Evolutionary conservation across 805 yeast species (phyloP).

Genomic region (Sugiyamaella valdiviana): DNA sequence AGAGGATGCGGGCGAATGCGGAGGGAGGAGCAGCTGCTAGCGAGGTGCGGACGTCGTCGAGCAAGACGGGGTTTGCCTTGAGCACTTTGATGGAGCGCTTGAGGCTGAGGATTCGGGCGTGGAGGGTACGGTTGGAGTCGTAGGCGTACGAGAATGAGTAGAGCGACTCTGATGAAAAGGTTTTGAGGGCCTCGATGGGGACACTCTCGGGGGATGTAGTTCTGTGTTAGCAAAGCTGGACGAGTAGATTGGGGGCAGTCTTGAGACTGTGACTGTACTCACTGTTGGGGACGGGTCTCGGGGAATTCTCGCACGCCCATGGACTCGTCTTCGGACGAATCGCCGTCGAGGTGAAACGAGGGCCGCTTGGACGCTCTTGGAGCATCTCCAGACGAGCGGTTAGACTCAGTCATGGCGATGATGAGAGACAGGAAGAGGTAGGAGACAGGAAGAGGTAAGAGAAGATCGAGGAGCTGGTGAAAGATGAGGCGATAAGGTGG

Average conservation of each 20-base stretch:
- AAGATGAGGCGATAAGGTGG: too few relatives aligned
- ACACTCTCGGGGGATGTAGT: not conserved
- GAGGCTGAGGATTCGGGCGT: constrained; percentile 65
- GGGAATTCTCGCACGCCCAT: too few relatives aligned
- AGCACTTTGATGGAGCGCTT: constrained; percentile 71
- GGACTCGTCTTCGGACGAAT: constrained; percentile 10
- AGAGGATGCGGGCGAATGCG: constrained; percentile 4
- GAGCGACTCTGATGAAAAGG: constrained; percentile 71
- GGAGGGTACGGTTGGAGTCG: constrained; percentile 71
- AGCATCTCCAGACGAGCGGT: not conserved
- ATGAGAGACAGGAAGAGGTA: too few relatives aligned
- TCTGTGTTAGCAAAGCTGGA: not conserved
- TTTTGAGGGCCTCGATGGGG: constrained; percentile 41
- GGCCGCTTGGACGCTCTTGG: constrained; percentile 4
- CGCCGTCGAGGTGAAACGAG: constrained; percentile 12
- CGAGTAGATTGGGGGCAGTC: too few relatives aligned
- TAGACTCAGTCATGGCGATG: not conserved
- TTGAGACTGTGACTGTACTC: too few relatives aligned
- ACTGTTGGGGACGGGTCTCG: too few relatives aligned
- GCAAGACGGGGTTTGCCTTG: constrained; percentile 47
- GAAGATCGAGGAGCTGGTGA: too few relatives aligned
- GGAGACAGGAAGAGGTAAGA: too few relatives aligned
- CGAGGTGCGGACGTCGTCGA: constrained; percentile 9
- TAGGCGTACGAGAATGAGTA: constrained; percentile 84
- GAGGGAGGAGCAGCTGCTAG: not conserved